Evolutionary conservation across 768 basidiomycete genomes (phyloP).

Genomic region (Naganishia randhawae): DNA sequence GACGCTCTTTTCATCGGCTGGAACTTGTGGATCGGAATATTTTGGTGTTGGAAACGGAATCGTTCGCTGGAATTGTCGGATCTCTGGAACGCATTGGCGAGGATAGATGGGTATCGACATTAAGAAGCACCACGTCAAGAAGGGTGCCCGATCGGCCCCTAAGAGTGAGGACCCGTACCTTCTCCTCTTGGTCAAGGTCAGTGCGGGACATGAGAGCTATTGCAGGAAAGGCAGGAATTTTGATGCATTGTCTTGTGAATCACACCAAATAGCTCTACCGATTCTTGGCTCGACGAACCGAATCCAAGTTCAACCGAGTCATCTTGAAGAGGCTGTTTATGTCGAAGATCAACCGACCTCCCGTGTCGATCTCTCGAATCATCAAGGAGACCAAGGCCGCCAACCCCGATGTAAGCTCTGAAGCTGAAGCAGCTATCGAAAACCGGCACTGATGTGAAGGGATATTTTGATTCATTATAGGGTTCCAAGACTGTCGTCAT

Average conservation of each 20-base stretch:
- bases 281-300: conserved; percentile 95
- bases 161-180: conserved; percentile 99
- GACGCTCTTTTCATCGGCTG: conserved; percentile 5
- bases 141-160: conserved; percentile 87
- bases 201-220: conserved; percentile 30
- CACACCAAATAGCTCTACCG: conserved; percentile 74
- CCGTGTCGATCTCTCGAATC: conserved; percentile 89
- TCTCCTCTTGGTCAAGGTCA: conserved; percentile 92
- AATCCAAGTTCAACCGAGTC: conserved; percentile 91
- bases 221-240: background rate
- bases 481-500: conserved; percentile 74
- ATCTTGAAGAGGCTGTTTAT: conserved; percentile 90
- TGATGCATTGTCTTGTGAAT: background rate
- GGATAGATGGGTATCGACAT: conserved; percentile 80
- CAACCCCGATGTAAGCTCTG: conserved; percentile 48
- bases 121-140: conserved; percentile 96
- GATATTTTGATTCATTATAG: background rate
- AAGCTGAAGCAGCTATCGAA: conserved; percentile 52
- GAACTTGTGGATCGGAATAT: conserved; percentile 4
- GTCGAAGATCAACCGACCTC: conserved; percentile 94
- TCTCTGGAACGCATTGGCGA: conserved; percentile 13
- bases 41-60: conserved; percentile 4
- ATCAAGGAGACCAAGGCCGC: conserved; percentile 66
- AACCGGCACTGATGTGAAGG: conserved; percentile 1
- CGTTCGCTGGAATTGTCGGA: background rate